Evolutionary conservation across 2,329 filamentous ascomycete species (phyloP).

Genomic region (Xylogone sp.): DNA sequence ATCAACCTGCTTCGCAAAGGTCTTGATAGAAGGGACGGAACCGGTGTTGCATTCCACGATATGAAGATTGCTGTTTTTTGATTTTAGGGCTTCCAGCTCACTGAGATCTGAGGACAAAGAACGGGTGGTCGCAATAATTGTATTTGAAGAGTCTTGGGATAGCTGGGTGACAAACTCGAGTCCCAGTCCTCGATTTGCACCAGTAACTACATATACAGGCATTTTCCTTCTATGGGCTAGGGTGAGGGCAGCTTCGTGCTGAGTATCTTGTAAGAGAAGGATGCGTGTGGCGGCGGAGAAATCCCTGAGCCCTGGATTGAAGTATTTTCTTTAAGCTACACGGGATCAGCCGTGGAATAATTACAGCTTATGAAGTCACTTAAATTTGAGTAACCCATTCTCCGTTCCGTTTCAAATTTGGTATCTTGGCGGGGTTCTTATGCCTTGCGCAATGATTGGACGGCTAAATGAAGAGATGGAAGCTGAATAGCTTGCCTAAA

Average conservation of each 20-base stretch:
- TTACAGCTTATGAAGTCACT: too few species aligned
- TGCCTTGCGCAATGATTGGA: too few species aligned
- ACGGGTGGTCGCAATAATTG: slow-evolving; percentile 36
- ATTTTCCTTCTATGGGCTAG: neutral
- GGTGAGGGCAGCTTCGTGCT: too few species aligned
- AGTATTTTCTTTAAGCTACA: too few species aligned
- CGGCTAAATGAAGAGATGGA: too few species aligned
- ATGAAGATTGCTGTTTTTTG: slow-evolving; percentile 27
- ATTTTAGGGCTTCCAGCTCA: slow-evolving; percentile 24
- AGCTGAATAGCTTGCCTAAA: too few species aligned
- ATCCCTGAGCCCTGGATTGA: too few species aligned
- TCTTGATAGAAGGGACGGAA: slow-evolving; percentile 29
- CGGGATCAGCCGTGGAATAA: too few species aligned
- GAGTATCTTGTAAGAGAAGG: neutral
- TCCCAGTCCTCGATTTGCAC: slow-evolving; percentile 17
- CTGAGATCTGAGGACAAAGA: slow-evolving; percentile 24
- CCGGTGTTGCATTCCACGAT: slow-evolving; percentile 38
- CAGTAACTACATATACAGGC: slow-evolving; percentile 16
- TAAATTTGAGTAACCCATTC: too few species aligned
- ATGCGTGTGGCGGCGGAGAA: too few species aligned
- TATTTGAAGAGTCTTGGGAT: slow-evolving; percentile 27
- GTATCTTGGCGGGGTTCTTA: too few species aligned
- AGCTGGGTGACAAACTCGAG: slow-evolving; percentile 19
- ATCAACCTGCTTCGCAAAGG: slow-evolving; percentile 29
- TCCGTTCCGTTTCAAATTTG: too few species aligned